phyloP scores from a whole-genome alignment of 371 early-diverging fungal species.

The Apophysomyces ossiformis region DNA sequence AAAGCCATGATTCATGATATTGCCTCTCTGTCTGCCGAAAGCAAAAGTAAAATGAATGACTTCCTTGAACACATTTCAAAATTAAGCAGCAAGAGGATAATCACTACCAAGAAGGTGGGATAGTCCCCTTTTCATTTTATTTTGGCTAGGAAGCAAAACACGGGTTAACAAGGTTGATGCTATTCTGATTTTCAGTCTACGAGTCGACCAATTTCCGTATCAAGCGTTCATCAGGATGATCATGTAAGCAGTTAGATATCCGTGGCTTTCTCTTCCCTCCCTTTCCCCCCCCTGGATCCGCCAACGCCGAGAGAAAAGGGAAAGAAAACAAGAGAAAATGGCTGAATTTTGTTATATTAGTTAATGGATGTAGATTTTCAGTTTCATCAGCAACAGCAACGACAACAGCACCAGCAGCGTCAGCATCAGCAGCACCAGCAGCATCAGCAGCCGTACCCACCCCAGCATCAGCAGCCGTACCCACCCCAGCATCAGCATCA shows the following conservation, averaged over 20 bases:
- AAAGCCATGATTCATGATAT: constrained; percentile 52
- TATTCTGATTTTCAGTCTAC: too few relatives aligned
- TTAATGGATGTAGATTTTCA: too few relatives aligned
- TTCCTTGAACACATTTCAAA: constrained; percentile 7
- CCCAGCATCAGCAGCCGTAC: background rate
- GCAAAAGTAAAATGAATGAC: constrained; percentile 20
- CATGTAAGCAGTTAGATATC: background rate
- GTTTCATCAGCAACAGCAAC: too few relatives aligned
- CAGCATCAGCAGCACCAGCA: background rate
- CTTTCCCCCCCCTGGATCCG: too few relatives aligned
- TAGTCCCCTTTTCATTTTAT: background rate
- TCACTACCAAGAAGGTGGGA: background rate
- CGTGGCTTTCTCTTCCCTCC: too few relatives aligned
- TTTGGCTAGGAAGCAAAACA: too few relatives aligned
- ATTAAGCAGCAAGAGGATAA: background rate
- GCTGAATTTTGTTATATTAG: background rate
- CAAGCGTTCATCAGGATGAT: background rate
- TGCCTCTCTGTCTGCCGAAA: constrained; percentile 34
- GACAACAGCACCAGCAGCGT: too few relatives aligned
- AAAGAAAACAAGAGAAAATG: background rate
- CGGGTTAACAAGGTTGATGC: too few relatives aligned
- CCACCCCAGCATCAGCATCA: background rate
- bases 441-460: too few relatives aligned
- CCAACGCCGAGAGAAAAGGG: too few relatives aligned
- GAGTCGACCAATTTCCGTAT: too few relatives aligned